Percentiles rank a stretch among this genome's conserved stretches.
Evolutionary conservation across 768 basidiomycete species (phyloP).

Genomic region (Psilocybe sp.): DNA sequence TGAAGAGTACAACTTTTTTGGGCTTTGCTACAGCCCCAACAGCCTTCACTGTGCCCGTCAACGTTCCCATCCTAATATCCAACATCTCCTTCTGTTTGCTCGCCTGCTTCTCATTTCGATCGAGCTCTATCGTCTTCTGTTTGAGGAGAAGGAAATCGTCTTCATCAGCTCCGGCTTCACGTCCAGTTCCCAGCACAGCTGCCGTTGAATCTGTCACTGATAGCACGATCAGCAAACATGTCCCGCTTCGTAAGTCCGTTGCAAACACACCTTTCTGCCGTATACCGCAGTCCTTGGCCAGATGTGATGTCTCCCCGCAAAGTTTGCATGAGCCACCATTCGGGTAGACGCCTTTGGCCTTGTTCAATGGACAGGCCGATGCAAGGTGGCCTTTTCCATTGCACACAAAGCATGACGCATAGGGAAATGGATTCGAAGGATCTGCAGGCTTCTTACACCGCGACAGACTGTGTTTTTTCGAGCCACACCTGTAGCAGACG

Average conservation of each 20-base stretch:
- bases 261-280: slow-evolving; percentile 49
- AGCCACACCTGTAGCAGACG: slow-evolving; percentile 84
- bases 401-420: slow-evolving; percentile 92
- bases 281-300: slow-evolving; percentile 79
- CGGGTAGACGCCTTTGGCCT: slow-evolving; percentile 79
- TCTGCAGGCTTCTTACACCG: slow-evolving; percentile 68
- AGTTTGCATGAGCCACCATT: slow-evolving; percentile 90
- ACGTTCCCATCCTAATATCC: slow-evolving; percentile 41
- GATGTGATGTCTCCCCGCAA: slow-evolving; percentile 81
- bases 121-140: slow-evolving; percentile 57
- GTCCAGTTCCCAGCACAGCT: slow-evolving; percentile 40
- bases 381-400: slow-evolving; percentile 82
- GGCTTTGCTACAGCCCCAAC: slow-evolving; percentile 25
- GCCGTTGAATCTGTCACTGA: slow-evolving; percentile 33
- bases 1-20: slow-evolving; percentile 39
- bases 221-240: slow-evolving; percentile 1
- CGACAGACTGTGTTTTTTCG: slow-evolving; percentile 74
- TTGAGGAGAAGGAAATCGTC: slow-evolving; percentile 90
- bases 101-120: slow-evolving; percentile 53
- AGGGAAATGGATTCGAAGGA: slow-evolving; percentile 69
- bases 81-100: slow-evolving; percentile 38
- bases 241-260: not conserved
- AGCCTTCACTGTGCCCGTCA: slow-evolving; percentile 36
- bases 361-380: slow-evolving; percentile 78
- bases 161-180: slow-evolving; percentile 80